Evolutionary conservation across 1,284 basidiomycete species (phyloP), one percentile per base, ranked within the genome.

Genomic region (Hypsizygus ulmarius): DNA sequence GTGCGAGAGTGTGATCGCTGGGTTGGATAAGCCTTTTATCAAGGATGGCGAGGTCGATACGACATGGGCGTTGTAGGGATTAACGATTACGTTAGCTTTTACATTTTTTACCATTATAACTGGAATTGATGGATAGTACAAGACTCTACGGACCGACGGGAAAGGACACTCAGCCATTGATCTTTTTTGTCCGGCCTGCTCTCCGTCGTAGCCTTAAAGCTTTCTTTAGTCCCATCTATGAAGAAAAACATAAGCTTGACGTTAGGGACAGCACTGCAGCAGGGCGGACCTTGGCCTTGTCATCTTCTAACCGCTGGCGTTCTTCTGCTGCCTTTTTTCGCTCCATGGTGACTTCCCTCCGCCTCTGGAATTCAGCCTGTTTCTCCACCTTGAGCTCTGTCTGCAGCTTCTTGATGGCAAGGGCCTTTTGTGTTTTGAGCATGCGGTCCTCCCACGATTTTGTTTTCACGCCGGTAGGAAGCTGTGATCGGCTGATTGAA

Each of bases 11-110:
- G 84, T 92, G 7, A 79, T 97, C 30, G 82, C 78, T 5, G 87
- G 88, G 5, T 67, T 97, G 56, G 93, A 97, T 65, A 87, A 82
- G 66, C 85, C 91, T 11, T 97, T 97, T 63, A 78, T 94, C 39
- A 75, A 77, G 59, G 80, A 86, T 30, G 87, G 81, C n/a, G 92
- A 96, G 67, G 73, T 81, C 45, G 88, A 91, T 63, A 76, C 76
- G 35, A 90, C 87, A 51, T 93, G 91, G 91, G 78, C 81, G 50
- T 68, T 95, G 53, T 95, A 75, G 59, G 28, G 39, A 19, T 32
- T 33, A 19, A 11, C 15, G 33, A 35, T 51, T 42, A 35, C 36
- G 47, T 43, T 33, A 12, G 21, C 18, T 14, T 43, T 16, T 29
- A 33, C n/a, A 37, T 45, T n/a, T 37, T 33, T 37, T 53, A 43